phyloP scores from a whole-genome alignment of 1,139 yeast genomes.

The Sugiyamaella japonica region DNA sequence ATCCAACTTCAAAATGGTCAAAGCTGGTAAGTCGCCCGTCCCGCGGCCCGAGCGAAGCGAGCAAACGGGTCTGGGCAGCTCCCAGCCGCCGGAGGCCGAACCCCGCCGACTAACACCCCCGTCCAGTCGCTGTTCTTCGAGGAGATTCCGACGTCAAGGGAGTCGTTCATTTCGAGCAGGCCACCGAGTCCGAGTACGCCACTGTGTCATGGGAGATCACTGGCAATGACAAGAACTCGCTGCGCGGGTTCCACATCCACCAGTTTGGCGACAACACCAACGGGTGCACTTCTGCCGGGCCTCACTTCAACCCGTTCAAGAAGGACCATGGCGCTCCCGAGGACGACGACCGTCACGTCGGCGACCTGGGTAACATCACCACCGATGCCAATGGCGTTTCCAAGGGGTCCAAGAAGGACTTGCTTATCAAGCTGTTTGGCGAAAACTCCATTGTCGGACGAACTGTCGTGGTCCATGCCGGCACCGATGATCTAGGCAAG shows the following conservation, averaged over 20 bases:
- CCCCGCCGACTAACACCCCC: constrained; percentile 5
- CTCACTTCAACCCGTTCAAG: constrained; percentile 94
- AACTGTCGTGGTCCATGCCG: constrained; percentile 94
- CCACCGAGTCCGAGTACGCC: constrained; percentile 74
- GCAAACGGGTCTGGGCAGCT: too few relatives aligned
- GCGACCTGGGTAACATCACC: constrained; percentile 92
- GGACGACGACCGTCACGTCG: constrained; percentile 89
- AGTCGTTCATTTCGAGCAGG: constrained; percentile 81
- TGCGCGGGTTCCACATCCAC: constrained; percentile 97
- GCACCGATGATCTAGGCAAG: constrained; percentile 93
- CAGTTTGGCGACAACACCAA: constrained; percentile 98
- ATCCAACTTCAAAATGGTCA: constrained; percentile 33
- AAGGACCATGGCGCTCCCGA: constrained; percentile 94
- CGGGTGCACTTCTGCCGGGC: constrained; percentile 99
- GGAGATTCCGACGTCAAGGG: constrained; percentile 93
- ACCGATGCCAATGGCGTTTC: constrained; percentile 88
- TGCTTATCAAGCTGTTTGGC: constrained; percentile 76
- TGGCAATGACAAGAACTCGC: constrained; percentile 84
- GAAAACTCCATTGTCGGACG: constrained; percentile 87
- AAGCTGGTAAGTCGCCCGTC: constrained; percentile 41
- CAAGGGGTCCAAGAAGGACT: constrained; percentile 81
- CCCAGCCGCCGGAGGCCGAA: too few relatives aligned
- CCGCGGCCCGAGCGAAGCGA: too few relatives aligned
- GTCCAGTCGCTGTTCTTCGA: constrained; percentile 84
- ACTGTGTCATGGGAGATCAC: constrained; percentile 81